Percentiles rank a stretch among this genome's conserved stretches.
phyloP scores from a whole-genome alignment of 148 eudicot genomes.

The Diospyros lotus region DNA sequence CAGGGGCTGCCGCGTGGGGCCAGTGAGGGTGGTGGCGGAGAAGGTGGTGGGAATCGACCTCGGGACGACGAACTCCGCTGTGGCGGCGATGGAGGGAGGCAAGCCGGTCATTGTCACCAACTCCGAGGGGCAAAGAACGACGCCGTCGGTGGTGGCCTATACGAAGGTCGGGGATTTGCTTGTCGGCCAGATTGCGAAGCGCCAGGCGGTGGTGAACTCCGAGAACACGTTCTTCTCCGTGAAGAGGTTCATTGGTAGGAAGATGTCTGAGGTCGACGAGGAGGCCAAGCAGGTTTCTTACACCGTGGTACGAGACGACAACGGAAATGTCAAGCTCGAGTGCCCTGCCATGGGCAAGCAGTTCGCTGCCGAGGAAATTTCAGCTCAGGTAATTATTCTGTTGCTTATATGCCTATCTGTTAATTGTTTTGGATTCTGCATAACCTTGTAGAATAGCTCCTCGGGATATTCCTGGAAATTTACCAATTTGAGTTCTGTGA shows the following conservation, averaged over 20 bases:
- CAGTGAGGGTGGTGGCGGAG: conserved; percentile 58
- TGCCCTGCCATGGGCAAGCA: conserved; percentile 94
- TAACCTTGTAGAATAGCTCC: too few relatives aligned
- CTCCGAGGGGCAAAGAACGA: conserved; percentile 91
- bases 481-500: not conserved
- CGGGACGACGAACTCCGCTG: conserved; percentile 92
- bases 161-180: conserved; percentile 78
- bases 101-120: conserved; percentile 90
- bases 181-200: conserved; percentile 90
- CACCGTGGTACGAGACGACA: conserved; percentile 74
- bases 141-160: conserved; percentile 95
- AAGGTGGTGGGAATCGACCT: conserved; percentile 95
- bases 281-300: conserved; percentile 93
- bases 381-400: conserved; percentile 62
- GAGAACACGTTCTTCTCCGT: conserved; percentile 88
- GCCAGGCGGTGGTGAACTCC: conserved; percentile 94
- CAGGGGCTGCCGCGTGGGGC: conserved; percentile 13
- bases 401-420: not conserved
- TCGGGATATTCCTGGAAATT: too few relatives aligned
- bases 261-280: conserved; percentile 94
- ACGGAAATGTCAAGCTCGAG: conserved; percentile 90
- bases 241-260: conserved; percentile 91
- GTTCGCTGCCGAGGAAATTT: conserved; percentile 94
- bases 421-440: not conserved
- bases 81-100: conserved; percentile 98